Evolutionary conservation across 1,284 basidiomycete species (phyloP).

Genomic region (Melanopsichium pennsylvanicum): DNA sequence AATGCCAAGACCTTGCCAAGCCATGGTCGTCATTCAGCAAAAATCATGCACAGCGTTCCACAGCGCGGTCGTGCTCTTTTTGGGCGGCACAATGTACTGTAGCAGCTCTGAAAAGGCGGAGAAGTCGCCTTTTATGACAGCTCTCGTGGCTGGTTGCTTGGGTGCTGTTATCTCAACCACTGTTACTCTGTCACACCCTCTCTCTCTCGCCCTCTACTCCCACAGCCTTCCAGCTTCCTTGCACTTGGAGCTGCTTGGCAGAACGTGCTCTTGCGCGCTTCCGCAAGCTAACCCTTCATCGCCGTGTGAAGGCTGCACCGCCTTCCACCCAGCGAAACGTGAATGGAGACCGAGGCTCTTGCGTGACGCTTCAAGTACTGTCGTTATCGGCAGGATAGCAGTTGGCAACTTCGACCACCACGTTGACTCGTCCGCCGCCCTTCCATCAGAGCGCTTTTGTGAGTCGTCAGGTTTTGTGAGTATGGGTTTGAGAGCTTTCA

Average conservation of each 20-base stretch:
- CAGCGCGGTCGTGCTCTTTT: constrained; percentile 9
- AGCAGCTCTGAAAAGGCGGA: constrained; percentile 11
- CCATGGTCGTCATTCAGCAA: constrained; percentile 30
- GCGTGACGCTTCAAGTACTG: neutral
- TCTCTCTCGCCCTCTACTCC: neutral
- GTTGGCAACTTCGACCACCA: no score
- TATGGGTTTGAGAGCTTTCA: no score
- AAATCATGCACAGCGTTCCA: no score
- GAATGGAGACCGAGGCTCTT: no score
- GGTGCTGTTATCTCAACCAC: no score
- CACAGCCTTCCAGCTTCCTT: constrained; percentile 3
- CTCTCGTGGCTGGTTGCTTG: neutral
- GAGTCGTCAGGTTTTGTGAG: no score
- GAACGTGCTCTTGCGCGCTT: constrained; percentile 14
- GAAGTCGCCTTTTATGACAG: constrained; percentile 6
- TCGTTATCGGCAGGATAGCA: no score
- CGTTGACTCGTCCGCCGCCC: neutral
- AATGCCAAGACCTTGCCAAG: constrained; percentile 35
- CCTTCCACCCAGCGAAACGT: no score
- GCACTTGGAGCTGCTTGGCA: constrained; percentile 12
- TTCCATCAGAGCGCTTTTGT: no score
- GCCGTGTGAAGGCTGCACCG: neutral
- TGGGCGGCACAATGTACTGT: neutral
- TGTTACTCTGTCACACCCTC: no score
- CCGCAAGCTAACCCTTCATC: neutral